These are phyloP conservation scores for Prunus dulcis DNA, from an alignment of 306 rosid genomes.

Conservation along the genomic window DNA sequence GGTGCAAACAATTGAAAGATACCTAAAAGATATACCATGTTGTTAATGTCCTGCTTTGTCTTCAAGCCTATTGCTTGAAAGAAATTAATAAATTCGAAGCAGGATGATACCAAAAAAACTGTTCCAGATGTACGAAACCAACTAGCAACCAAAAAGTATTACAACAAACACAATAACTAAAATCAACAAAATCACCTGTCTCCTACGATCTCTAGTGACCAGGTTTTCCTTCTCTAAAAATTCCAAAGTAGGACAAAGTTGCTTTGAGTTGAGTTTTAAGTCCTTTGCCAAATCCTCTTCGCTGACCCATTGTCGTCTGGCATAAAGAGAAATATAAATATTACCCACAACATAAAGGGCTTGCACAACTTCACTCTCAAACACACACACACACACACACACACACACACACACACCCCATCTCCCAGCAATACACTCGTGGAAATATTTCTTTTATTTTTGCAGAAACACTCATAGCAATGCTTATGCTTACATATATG, in stretches of 20 bases:
- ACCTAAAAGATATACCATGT: neutral
- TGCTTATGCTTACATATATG: too few relatives aligned
- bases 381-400: neutral
- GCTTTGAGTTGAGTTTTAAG: constrained; percentile 82
- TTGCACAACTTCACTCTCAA: neutral
- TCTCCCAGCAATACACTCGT: too few relatives aligned
- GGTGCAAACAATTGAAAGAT: neutral
- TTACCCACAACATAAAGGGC: constrained; percentile 1
- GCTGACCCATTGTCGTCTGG: constrained; percentile 92
- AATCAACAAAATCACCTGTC: constrained; percentile 54
- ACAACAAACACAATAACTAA: constrained; percentile 15
- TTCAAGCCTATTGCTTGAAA: neutral
- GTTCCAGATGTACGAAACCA: neutral
- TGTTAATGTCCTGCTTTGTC: neutral
- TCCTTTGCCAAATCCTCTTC: constrained; percentile 98
- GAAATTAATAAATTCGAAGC: neutral
- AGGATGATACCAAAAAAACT: neutral
- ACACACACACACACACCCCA: too few relatives aligned
- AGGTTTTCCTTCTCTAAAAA: constrained; percentile 92
- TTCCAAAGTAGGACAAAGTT: constrained; percentile 74
- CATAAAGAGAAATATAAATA: constrained; percentile 1
- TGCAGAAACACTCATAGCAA: too few relatives aligned
- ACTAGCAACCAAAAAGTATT: constrained; percentile 5
- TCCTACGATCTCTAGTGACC: constrained; percentile 81
- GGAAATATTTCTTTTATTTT: too few relatives aligned